phyloP scores from a whole-genome alignment of 768 basidiomycete genomes.

The Lyophyllum shimeji region DNA sequence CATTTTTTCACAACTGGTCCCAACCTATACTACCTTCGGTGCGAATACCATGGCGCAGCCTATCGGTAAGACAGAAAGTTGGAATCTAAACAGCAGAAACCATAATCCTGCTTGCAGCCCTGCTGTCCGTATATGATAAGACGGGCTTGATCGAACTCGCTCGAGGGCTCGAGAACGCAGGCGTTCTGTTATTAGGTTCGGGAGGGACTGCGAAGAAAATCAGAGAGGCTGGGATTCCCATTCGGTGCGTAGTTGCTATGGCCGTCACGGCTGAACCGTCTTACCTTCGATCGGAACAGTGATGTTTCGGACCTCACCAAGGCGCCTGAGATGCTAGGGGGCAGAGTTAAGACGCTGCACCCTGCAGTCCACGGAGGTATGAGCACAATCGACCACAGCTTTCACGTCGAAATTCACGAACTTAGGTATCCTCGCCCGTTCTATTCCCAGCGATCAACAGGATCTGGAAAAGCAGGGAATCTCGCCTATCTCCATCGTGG shows the following conservation, averaged over 20 bases:
- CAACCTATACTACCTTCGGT: not conserved
- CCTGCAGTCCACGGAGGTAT: constrained; percentile 96
- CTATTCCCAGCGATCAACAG: constrained; percentile 84
- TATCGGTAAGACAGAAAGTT: constrained; percentile 12
- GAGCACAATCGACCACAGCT: not conserved
- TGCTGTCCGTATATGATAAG: constrained; percentile 98
- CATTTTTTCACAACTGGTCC: not conserved
- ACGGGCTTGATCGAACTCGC: constrained; percentile 87
- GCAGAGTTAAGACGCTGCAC: constrained; percentile 96
- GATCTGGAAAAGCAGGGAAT: constrained; percentile 85
- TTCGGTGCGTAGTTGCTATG: constrained; percentile 62
- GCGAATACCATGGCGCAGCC: constrained; percentile 12
- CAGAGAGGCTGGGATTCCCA: constrained; percentile 86
- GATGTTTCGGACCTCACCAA: constrained; percentile 98
- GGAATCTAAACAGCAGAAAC: not conserved
- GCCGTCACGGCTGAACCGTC: not conserved
- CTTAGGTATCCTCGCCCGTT: constrained; percentile 89
- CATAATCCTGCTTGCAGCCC: constrained; percentile 43
- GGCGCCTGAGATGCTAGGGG: constrained; percentile 98
- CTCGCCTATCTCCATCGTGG: constrained; percentile 92
- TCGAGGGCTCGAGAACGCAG: constrained; percentile 73
- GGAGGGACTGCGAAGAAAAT: constrained; percentile 99
- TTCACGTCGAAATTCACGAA: constrained; percentile 8
- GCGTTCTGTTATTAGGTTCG: constrained; percentile 88
- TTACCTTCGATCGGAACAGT: constrained; percentile 38